Evolutionary conservation across 2,329 filamentous ascomycete genomes (phyloP), one percentile per base, ranked within the genome.

Genomic region (Pseudogymnoascus sp.): DNA sequence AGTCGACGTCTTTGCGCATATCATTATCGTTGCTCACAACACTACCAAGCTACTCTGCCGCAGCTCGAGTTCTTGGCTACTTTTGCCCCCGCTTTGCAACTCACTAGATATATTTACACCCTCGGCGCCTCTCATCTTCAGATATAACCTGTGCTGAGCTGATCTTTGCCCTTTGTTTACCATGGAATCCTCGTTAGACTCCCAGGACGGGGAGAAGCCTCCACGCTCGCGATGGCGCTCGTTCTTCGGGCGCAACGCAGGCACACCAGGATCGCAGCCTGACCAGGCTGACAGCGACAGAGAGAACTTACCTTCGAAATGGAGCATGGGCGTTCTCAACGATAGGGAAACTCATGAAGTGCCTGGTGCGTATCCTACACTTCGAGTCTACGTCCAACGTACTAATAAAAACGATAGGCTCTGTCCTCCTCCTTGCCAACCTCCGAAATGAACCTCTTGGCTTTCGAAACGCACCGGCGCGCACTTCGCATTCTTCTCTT

Each of bases 271-370:
- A 33, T 55, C 49, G 28, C 49, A 55, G 11, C 4, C 49, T 11
- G 18, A 23, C n/a, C 58, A 38, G 37, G 6, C 18, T 4, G 61
- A 64, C 14, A 65, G 65, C 9, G 65, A 65, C 25, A 65, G 60
- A 33, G 23, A 63, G n/a, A 62, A 61, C 23, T 49, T 62, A 38
- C 71, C 71, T 25, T 71, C 78, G 5, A 81, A 72, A 75, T 86
- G 83, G 84, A 82, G 78, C 59, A 78, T 96, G 77, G 92, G 93
- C n/a, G 90, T 97, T 25, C 75, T 96, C 66, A 93, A 91, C 70
- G 91, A 95, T 69, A 84, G 79, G 58, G 75, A 88, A 63, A 96
- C 92, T 0, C 89, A 95, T 66, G 90, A 96, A 76, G 92, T 96
- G 11, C 93, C 93, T 67, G 91, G 90, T 92, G 77, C 66, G 82